Evolutionary conservation across 2,329 filamentous ascomycete genomes (phyloP), one percentile per base, ranked within the genome.

Genomic region (Epichloe aotearoae): DNA sequence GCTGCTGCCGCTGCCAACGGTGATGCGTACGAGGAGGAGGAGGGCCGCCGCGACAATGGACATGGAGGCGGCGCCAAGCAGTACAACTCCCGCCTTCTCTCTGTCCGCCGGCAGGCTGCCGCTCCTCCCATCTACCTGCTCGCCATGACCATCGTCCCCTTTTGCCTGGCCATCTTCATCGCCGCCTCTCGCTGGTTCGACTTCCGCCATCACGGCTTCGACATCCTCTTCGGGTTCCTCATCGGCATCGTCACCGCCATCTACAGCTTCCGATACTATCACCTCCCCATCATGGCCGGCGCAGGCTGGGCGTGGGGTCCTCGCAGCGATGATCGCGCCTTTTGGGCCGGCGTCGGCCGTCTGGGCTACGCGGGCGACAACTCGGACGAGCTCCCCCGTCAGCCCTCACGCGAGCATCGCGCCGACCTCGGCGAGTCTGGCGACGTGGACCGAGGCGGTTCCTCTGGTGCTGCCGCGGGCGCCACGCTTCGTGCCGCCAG

Each of bases 231-330:
- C 55, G 91, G 91, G n/a, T 85, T 83, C 50, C 57, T 86, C 12
- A 84, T 96, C 54, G 91, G 91, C 8, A 75, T 83, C 14, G 67
- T 82, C 43, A 79, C 79, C 38, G 79, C 86, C 19, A 82, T 83
- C 63, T 81, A 91, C 58, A 78, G 83, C 3, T 95, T 95, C 71
- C 76, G 86, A 23, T 88, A 84, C 70, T 96, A 95, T 63, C 88
- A 96, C 62, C 70, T 93, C 10, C 88, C 89, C 1, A 81, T 95
- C 55, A 61, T 57, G 20, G 61, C 62, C n/a, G 88, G 88, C 6
- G 85, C 84, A 2, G 90, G 90, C 14, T 95, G 89, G 88, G 82
- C 87, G 0, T 95, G 89, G 90, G 88, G 85, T 3, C 83, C 88
- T 0, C 76, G 90, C 47, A 86, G 79, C 59, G 72, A 73, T 42